Base-by-base conservation (phyloP, 192 early-diverging fungal species). In the Dispira parvispora region DNA sequence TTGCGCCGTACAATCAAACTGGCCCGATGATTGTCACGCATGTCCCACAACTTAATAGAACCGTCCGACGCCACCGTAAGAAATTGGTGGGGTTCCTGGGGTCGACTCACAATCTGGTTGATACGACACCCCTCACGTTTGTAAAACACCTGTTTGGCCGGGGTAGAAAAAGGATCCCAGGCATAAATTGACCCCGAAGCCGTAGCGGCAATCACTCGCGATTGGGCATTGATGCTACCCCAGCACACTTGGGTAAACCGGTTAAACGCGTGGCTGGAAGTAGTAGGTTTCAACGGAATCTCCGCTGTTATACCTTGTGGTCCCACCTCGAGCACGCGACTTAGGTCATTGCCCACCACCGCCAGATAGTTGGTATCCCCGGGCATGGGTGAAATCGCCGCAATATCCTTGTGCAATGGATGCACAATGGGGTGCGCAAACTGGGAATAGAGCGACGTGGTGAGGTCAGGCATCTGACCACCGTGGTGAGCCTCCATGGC, bases 221-320 rank as follows among this genome's bases (percentile, higher is more conserved):
- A 44, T 16, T 61, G n/a, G 26, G 58, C 20, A 25, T 43, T 25
- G 43, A 12, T 43, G 38, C 38, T 44, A 20, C 18, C 16, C 58
- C 58, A 61, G 42, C 58, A 61, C 28, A 61, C 58, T 44, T 61
- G 58, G 58, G 58, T 61, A 44, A 61, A 61, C 43, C 45, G 43
- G 58, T 44, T 61, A 25, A 61, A 61, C 11, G n/a, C 28, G n/a
- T 44, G n/a, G n/a, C 8, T 38, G 28, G 43, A 43, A 11, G 43
- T n/a, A 20, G 11, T n/a, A 16, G 58, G 32, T 43, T 61, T 61
- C 18, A 61, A 44, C 2, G 38, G 23, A 43, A 61, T 45, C 43
- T 43, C 43, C n/a, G n/a, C n/a, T 1, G n/a, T 16, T 25, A 61
- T 38, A n/a, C 28, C 58, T 8, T 44, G n/a, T 11, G 43, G n/a